phyloP scores from a whole-genome alignment of 345 rosid species.

The Ceriops zippeliana region DNA sequence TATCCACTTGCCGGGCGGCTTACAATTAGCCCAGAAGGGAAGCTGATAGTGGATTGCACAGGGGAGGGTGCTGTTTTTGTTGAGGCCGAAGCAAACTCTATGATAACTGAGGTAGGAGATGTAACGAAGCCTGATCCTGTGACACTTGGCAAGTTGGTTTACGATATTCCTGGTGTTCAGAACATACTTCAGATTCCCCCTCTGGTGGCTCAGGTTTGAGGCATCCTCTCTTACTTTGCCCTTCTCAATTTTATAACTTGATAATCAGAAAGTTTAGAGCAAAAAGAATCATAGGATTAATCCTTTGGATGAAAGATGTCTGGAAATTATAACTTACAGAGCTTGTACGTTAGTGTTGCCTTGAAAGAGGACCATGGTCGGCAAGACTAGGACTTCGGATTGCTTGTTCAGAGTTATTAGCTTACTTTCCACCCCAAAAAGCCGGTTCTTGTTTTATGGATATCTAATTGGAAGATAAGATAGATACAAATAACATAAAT shows the following conservation, averaged over 20 bases:
- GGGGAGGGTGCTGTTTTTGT: conserved; percentile 86
- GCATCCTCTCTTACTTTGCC: background rate
- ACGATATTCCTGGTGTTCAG: conserved; percentile 61
- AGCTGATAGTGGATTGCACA: conserved; percentile 68
- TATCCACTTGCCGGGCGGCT: conserved; percentile 76
- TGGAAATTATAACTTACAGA: no score
- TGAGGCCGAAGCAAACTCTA: conserved; percentile 70
- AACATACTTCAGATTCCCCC: conserved; percentile 83
- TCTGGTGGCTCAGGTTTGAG: conserved; percentile 62
- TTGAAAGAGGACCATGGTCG: no score
- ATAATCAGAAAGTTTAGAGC: no score
- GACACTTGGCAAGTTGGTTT: conserved; percentile 72
- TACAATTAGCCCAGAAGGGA: conserved; percentile 64
- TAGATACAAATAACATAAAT: no score
- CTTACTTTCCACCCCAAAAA: no score
- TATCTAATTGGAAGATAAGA: no score
- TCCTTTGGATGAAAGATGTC: no score
- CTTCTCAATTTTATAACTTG: background rate
- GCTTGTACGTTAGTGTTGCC: no score
- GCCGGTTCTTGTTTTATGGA: no score
- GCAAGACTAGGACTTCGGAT: no score
- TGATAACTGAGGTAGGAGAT: conserved; percentile 47
- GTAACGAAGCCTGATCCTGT: conserved; percentile 60
- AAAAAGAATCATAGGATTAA: no score
- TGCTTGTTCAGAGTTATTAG: no score